These are phyloP conservation scores for Fusarium solani-melongenae DNA, from an alignment of 2,329 filamentous ascomycete genomes.

Conservation along the genomic window DNA sequence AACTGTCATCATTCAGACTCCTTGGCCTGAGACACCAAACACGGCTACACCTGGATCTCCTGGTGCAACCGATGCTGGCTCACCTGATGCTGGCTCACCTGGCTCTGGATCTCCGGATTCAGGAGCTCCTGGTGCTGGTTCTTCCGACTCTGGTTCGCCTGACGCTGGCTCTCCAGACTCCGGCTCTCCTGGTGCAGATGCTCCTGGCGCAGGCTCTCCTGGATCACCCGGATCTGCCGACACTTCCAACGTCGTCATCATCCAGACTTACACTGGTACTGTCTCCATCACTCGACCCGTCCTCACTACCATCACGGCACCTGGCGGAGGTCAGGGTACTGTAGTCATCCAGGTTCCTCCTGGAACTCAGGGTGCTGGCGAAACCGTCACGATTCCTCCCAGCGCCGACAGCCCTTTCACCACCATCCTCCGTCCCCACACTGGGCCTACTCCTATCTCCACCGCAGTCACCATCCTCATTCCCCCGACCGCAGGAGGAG, in stretches of 20 bases:
- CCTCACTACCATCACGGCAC: conserved; percentile 18
- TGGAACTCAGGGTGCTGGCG: conserved; percentile 15
- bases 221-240: not conserved
- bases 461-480: conserved; percentile 28
- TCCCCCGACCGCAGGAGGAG: conserved; percentile 14
- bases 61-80: not conserved
- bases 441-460: conserved; percentile 16
- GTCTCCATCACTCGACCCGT: conserved; percentile 19
- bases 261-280: conserved; percentile 33
- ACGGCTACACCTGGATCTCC: not conserved
- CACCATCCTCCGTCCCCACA: conserved; percentile 25
- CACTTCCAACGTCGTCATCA: conserved; percentile 21
- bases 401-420: conserved; percentile 25
- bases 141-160: not conserved
- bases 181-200: not conserved
- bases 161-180: not conserved
- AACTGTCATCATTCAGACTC: conserved; percentile 33
- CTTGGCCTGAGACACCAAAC: conserved; percentile 28
- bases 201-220: not conserved
- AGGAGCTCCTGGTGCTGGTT: not conserved
- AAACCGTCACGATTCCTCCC: conserved; percentile 29
- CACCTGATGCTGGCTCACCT: not conserved
- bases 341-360: conserved; percentile 30
- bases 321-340: conserved; percentile 17
- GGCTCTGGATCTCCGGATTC: not conserved